A percentile compares a stretch with the other conserved stretches of the same genome.
These are phyloP conservation scores for Ophiosphaerella korrae DNA, from an alignment of 2,329 filamentous ascomycete species.

Conservation along the genomic window DNA sequence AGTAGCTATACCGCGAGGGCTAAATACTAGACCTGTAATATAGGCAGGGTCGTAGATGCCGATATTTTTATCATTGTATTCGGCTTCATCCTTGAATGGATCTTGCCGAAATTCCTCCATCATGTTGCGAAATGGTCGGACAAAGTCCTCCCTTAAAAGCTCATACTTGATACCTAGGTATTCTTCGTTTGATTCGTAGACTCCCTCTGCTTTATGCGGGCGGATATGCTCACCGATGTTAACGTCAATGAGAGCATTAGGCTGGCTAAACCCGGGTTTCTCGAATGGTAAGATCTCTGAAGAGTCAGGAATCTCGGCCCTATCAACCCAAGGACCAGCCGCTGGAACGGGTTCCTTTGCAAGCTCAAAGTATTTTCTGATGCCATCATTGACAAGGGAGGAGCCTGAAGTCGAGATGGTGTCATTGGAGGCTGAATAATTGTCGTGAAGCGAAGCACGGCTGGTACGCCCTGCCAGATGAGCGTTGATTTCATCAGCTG, in stretches of 20 bases:
- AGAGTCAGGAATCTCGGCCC: slow-evolving; percentile 61
- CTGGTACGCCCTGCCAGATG: slow-evolving; percentile 21
- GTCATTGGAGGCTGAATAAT: slow-evolving; percentile 13
- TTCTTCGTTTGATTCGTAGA: slow-evolving; percentile 64
- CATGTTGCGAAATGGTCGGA: slow-evolving; percentile 71
- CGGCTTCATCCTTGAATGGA: slow-evolving; percentile 57
- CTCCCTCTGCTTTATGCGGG: slow-evolving; percentile 47
- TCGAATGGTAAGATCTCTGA: slow-evolving; percentile 54
- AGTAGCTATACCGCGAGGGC: slow-evolving; percentile 66
- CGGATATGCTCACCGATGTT: slow-evolving; percentile 23
- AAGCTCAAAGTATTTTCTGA: slow-evolving; percentile 32
- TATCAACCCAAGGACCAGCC: slow-evolving; percentile 35
- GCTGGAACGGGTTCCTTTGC: slow-evolving; percentile 21
- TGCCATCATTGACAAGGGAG: slow-evolving; percentile 25
- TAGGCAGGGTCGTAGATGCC: slow-evolving; percentile 60
- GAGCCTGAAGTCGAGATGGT: slow-evolving; percentile 16
- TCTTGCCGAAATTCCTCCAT: slow-evolving; percentile 53
- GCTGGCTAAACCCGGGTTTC: slow-evolving; percentile 3
- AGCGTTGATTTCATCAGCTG: slow-evolving; percentile 25
- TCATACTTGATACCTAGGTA: slow-evolving; percentile 78
- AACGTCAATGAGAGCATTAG: slow-evolving; percentile 28
- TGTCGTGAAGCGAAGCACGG: neutral
- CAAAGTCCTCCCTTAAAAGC: slow-evolving; percentile 74
- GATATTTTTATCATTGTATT: slow-evolving; percentile 37
- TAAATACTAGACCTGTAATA: slow-evolving; percentile 68